These are phyloP conservation scores for Penicillium sp. DNA, from an alignment of 2,329 filamentous ascomycete species.

Conservation along the genomic window DNA sequence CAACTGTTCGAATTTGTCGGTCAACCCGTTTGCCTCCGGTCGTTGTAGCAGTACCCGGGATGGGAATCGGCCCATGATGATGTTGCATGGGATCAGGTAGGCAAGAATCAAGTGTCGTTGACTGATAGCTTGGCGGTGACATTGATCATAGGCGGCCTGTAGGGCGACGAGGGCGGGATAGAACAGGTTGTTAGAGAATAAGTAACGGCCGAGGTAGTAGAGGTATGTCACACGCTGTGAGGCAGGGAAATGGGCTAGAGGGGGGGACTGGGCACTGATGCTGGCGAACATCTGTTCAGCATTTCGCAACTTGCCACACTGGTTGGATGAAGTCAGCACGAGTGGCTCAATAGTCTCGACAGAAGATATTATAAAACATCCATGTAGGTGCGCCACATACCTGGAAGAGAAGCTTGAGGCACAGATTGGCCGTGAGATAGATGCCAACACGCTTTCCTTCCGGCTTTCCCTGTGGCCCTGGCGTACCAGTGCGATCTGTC, in stretches of 20 bases:
- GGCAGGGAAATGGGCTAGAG: constrained; percentile 78
- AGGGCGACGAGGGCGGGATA: constrained; percentile 74
- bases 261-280: constrained; percentile 80
- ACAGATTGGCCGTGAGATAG: constrained; percentile 89
- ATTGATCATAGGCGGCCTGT: constrained; percentile 78
- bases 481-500: constrained; percentile 73
- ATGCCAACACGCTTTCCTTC: constrained; percentile 86
- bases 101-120: constrained; percentile 81
- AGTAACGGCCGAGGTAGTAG: constrained; percentile 90
- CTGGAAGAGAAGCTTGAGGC: constrained; percentile 83
- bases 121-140: constrained; percentile 59
- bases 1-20: constrained; percentile 72
- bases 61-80: constrained; percentile 84
- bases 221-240: constrained; percentile 88
- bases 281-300: constrained; percentile 89
- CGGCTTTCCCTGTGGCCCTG: constrained; percentile 64
- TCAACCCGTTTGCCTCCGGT: constrained; percentile 69
- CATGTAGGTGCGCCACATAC: constrained; percentile 48
- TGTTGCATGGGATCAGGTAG: constrained; percentile 79
- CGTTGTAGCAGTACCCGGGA: constrained; percentile 66
- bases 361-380: neutral
- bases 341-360: neutral
- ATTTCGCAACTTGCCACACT: constrained; percentile 80
- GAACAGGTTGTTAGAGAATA: constrained; percentile 84
- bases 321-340: neutral